Base-by-base conservation (phyloP, 2,329 filamentous ascomycete genomes). In the Paraconiothyrium sp. region DNA sequence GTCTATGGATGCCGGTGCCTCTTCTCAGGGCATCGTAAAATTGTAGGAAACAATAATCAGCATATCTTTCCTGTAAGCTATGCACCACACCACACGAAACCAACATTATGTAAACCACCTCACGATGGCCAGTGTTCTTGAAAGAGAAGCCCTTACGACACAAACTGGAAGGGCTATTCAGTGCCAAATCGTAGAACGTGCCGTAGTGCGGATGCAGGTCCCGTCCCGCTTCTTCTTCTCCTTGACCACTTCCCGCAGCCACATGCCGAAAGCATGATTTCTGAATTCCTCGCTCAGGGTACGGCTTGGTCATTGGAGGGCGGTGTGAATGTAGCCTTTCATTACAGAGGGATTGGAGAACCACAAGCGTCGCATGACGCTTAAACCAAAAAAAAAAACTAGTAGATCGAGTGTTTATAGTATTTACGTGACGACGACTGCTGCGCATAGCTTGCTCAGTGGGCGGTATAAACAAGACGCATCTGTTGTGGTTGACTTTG, bases 401-500 rank as follows among this genome's bases (percentile, higher is more conserved):
- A 20, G 20, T 20, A 20, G 20, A 20, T 20, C 20, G 20, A 20
- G 20, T 20, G 20, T 20, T 20, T 20, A 20, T 20, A 20, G 20
- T 59, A 60, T 37, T 34, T 66, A 11, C 24, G 13, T 0, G 63
- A 54, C 1, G 44, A 59, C 6, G 64, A 70, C 54, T 54, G 65
- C 14, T 68, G 13, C 9, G 67, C 9, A 63, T 65, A 1, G 72
- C 69, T 3, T 22, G 62, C 2, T 52, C 67, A 32, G 32, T 76
- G 9, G 72, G 74, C 2, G 67, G 72, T 55, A 62, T 74, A 6
- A 63, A 56, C 11, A 71, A 65, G 51, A 70, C 66, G 11, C 55
- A 57, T 24, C 39, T 72, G 54, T 67, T 60, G 2, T 72, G 70
- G 70, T 44, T 75, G 57, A 71, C 66, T 3, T 43, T 56, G 27